A percentile compares a stretch with the other conserved stretches of the same genome.
Evolutionary conservation across 75 land plant species (phyloP).

Genomic region (Picea sitchensis): DNA sequence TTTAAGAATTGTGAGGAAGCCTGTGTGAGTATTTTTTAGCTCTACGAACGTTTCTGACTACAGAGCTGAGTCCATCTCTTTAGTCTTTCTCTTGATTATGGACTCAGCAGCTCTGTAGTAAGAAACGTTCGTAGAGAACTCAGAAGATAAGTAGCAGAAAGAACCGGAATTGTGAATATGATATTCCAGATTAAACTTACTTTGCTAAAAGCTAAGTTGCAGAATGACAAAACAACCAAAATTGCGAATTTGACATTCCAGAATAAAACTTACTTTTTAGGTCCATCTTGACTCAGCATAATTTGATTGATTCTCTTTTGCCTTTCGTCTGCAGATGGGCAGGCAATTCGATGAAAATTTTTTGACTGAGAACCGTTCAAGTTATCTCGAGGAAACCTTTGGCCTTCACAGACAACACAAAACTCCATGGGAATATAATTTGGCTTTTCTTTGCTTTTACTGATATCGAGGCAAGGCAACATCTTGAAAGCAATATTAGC

Average conservation of each 20-base stretch:
- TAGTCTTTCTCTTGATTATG: too few species aligned
- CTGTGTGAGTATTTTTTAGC: too few species aligned
- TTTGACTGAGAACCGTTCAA: slow-evolving; percentile 13
- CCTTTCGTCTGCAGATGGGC: slow-evolving; percentile 20
- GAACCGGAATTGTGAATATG: too few species aligned
- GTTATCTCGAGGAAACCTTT: slow-evolving; percentile 33
- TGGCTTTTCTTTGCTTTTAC: slow-evolving; percentile 11
- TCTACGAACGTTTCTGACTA: too few species aligned
- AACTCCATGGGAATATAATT: slow-evolving; percentile 68
- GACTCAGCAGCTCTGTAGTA: too few species aligned
- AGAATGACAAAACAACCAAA: neutral
- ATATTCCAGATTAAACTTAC: neutral
- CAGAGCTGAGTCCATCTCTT: too few species aligned
- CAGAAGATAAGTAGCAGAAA: too few species aligned
- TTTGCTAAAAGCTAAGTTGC: neutral
- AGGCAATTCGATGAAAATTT: slow-evolving; percentile 13
- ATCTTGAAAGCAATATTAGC: slow-evolving; percentile 16
- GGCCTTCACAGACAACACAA: slow-evolving; percentile 40
- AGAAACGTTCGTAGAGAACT: too few species aligned
- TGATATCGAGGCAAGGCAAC: slow-evolving; percentile 47
- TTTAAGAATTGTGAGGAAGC: too few species aligned
- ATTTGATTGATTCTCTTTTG: slow-evolving; percentile 16
- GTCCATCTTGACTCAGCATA: slow-evolving; percentile 32
- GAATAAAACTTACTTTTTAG: slow-evolving; percentile 30
- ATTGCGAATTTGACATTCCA: neutral